Evolutionary conservation across 257 asterid species (phyloP).

Genomic region (Cordia subcordata): DNA sequence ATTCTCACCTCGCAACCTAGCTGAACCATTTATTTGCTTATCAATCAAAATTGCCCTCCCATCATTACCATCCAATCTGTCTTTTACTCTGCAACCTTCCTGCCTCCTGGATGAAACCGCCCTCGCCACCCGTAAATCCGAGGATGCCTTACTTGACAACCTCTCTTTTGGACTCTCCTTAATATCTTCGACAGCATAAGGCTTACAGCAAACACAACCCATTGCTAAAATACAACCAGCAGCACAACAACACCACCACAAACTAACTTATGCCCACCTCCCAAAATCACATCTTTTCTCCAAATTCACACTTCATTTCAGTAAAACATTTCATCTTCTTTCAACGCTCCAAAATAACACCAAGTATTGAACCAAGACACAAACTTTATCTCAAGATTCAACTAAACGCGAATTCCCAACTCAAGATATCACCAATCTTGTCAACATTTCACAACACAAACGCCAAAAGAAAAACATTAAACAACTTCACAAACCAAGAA

Average conservation of each 20-base stretch:
- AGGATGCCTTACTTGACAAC: slow-evolving; percentile 39
- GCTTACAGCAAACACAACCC: slow-evolving; percentile 82
- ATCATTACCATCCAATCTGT: slow-evolving; percentile 49
- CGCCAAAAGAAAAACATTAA: too few species aligned
- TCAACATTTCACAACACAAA: background rate
- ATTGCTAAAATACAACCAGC: slow-evolving; percentile 19
- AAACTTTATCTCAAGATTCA: slow-evolving; percentile 17
- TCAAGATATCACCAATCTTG: slow-evolving; percentile 17
- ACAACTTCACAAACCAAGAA: too few species aligned
- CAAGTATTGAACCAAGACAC: slow-evolving; percentile 30
- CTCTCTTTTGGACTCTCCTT: slow-evolving; percentile 74
- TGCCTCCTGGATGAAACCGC: slow-evolving; percentile 60
- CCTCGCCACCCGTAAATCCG: slow-evolving; percentile 47
- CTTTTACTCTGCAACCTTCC: slow-evolving; percentile 49
- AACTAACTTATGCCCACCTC: slow-evolving; percentile 23
- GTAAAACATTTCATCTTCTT: slow-evolving; percentile 34
- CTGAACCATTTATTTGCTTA: slow-evolving; percentile 64
- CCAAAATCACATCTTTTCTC: slow-evolving; percentile 29
- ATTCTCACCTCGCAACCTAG: slow-evolving; percentile 29
- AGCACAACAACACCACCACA: too few species aligned
- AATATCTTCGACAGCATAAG: slow-evolving; percentile 70
- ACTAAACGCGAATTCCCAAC: slow-evolving; percentile 28
- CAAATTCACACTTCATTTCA: slow-evolving; percentile 20
- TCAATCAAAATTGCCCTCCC: slow-evolving; percentile 51
- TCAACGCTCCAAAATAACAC: slow-evolving; percentile 28